These are phyloP conservation scores for Blastobotrys illinoisensis DNA, from an alignment of 1,139 yeast species.

Conservation along the genomic window DNA sequence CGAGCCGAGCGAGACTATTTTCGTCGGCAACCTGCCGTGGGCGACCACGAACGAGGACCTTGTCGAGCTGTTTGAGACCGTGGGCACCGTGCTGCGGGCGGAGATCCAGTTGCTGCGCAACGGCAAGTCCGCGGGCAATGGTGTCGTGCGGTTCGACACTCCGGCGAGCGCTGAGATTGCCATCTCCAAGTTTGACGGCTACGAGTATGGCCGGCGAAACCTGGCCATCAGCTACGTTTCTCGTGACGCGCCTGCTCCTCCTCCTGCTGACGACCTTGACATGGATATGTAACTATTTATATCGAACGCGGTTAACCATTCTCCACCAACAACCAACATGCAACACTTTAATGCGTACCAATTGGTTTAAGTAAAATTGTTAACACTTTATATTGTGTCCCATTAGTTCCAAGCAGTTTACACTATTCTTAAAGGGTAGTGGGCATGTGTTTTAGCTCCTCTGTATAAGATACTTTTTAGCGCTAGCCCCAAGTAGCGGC, in stretches of 20 bases:
- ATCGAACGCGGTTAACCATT: not conserved
- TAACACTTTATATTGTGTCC: too few relatives aligned
- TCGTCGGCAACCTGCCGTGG: conserved; percentile 77
- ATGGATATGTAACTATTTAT: not conserved
- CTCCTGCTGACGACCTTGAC: not conserved
- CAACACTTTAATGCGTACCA: too few relatives aligned
- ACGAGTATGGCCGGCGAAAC: conserved; percentile 79
- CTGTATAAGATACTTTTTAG: too few relatives aligned
- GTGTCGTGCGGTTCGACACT: conserved; percentile 73
- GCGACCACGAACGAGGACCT: conserved; percentile 83
- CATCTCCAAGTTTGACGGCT: conserved; percentile 65
- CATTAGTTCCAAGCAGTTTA: too few relatives aligned
- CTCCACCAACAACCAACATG: too few relatives aligned
- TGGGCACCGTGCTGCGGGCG: conserved; percentile 72
- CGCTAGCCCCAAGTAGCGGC: too few relatives aligned
- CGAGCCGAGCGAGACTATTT: conserved; percentile 56
- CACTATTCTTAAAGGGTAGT: too few relatives aligned
- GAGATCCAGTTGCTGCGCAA: conserved; percentile 62
- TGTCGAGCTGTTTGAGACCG: conserved; percentile 77
- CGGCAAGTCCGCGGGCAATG: conserved; percentile 77
- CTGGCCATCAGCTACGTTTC: conserved; percentile 56
- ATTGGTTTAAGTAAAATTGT: too few relatives aligned
- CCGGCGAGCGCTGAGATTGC: conserved; percentile 70
- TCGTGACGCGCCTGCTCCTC: not conserved
- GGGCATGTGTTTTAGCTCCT: too few relatives aligned